These are phyloP conservation scores for Mycena vulgaris DNA, from an alignment of 768 basidiomycete species.

Conservation along the genomic window DNA sequence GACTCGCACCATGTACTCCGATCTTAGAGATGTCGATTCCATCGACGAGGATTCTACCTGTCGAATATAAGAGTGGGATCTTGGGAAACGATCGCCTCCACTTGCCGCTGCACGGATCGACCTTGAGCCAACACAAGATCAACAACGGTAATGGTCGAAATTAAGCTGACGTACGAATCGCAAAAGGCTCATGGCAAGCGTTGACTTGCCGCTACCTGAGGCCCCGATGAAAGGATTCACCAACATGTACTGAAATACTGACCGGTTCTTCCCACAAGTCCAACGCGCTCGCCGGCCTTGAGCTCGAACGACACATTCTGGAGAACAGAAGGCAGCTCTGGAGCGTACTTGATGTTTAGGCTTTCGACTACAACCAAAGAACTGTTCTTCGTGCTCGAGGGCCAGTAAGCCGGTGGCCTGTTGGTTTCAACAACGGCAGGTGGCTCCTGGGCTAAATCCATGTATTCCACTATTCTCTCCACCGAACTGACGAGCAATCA, in stretches of 20 bases:
- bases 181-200: conserved; percentile 88
- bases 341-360: conserved; percentile 87
- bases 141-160: conserved; percentile 39
- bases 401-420: conserved; percentile 94
- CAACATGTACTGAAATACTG: conserved; percentile 60
- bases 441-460: conserved; percentile 90
- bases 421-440: conserved; percentile 79
- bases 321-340: conserved; percentile 87
- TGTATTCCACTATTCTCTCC: conserved; percentile 92
- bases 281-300: conserved; percentile 80
- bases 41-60: conserved; percentile 76
- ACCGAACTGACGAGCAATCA: conserved; percentile 72
- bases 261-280: conserved; percentile 78
- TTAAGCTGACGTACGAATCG: conserved; percentile 72
- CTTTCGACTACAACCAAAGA: conserved; percentile 79
- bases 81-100: not conserved
- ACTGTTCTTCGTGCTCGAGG: conserved; percentile 75
- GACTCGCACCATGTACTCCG: conserved; percentile 58
- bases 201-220: conserved; percentile 83
- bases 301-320: conserved; percentile 83
- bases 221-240: conserved; percentile 75
- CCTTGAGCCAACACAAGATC: conserved; percentile 63
- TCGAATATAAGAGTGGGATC: conserved; percentile 28
- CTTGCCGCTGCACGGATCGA: conserved; percentile 69
- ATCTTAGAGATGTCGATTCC: conserved; percentile 78